Percentiles rank a stretch among this genome's conserved stretches.
Conservation (phyloP, 2,329 filamentous ascomycete species). For the Aspergillus alliaceus region DNA sequence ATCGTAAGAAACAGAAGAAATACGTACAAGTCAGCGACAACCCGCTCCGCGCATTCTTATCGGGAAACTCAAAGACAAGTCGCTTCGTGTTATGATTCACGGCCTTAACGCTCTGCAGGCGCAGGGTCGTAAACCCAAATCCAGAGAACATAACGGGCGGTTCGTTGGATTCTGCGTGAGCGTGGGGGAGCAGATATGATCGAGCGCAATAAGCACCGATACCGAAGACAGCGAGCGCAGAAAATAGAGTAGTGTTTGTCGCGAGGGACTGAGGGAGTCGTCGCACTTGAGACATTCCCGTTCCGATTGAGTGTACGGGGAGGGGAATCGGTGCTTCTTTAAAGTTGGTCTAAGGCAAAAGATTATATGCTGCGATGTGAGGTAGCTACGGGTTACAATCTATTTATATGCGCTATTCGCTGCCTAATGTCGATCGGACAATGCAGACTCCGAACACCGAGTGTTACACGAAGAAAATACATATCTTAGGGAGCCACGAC, state of each 20-base stretch:
- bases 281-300: neutral
- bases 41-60: slow-evolving; percentile 49
- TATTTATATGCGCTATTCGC: neutral
- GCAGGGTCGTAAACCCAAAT: slow-evolving; percentile 31
- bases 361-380: no score
- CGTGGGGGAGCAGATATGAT: neutral
- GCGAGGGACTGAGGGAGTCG: neutral
- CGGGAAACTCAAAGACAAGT: slow-evolving; percentile 57
- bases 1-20: neutral
- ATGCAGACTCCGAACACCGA: neutral
- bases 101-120: slow-evolving; percentile 52
- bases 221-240: neutral
- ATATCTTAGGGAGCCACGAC: neutral
- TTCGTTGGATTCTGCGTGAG: neutral
- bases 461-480: neutral
- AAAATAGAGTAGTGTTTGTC: neutral
- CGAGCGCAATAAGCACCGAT: neutral
- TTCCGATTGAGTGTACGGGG: no score
- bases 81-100: slow-evolving; percentile 62
- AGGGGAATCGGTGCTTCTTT: no score
- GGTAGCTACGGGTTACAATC: no score
- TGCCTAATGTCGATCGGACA: neutral
- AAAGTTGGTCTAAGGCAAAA: no score
- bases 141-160: neutral
- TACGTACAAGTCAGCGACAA: slow-evolving; percentile 51